A percentile compares a stretch with the other conserved stretches of the same genome.
These are phyloP conservation scores for Ilex asprella DNA, from an alignment of 257 asterid species.

Conservation along the genomic window DNA sequence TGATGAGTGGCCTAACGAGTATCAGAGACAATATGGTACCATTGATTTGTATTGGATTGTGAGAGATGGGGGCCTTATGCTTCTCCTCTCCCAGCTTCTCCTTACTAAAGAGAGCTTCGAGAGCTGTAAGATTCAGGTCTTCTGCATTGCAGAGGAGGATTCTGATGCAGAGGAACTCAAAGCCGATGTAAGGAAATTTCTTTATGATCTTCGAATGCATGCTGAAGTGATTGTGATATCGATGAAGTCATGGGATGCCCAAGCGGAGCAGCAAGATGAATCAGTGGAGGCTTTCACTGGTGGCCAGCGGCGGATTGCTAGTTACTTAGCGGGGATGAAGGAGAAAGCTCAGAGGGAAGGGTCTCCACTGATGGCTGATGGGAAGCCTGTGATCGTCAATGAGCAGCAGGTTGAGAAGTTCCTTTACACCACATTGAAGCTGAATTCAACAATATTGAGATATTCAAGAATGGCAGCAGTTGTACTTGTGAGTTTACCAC, in stretches of 20 bases:
- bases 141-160: slow-evolving; percentile 96
- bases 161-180: slow-evolving; percentile 89
- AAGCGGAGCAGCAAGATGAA: slow-evolving; percentile 66
- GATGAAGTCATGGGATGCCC: slow-evolving; percentile 89
- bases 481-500: slow-evolving; percentile 90
- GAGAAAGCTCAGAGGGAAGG: slow-evolving; percentile 53
- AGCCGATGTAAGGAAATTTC: slow-evolving; percentile 83
- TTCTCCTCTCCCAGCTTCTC: slow-evolving; percentile 91
- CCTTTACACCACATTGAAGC: slow-evolving; percentile 71
- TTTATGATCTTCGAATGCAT: slow-evolving; percentile 93
- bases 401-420: slow-evolving; percentile 89
- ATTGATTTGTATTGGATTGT: slow-evolving; percentile 96
- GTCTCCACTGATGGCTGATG: slow-evolving; percentile 62
- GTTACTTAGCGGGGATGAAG: slow-evolving; percentile 54
- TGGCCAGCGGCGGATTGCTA: slow-evolving; percentile 59
- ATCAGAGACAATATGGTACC: slow-evolving; percentile 88
- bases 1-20: slow-evolving; percentile 98
- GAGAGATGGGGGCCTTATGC: slow-evolving; percentile 96
- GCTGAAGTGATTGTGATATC: slow-evolving; percentile 94
- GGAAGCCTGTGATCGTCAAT: slow-evolving; percentile 59
- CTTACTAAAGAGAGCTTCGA: slow-evolving; percentile 88
- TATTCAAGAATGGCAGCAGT: slow-evolving; percentile 97
- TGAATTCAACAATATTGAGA: slow-evolving; percentile 68
- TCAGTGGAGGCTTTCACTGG: slow-evolving; percentile 68
- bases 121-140: slow-evolving; percentile 94